Evolutionary conservation across 2,329 filamentous ascomycete genomes (phyloP).

Genomic region (Colletotrichum lupini): DNA sequence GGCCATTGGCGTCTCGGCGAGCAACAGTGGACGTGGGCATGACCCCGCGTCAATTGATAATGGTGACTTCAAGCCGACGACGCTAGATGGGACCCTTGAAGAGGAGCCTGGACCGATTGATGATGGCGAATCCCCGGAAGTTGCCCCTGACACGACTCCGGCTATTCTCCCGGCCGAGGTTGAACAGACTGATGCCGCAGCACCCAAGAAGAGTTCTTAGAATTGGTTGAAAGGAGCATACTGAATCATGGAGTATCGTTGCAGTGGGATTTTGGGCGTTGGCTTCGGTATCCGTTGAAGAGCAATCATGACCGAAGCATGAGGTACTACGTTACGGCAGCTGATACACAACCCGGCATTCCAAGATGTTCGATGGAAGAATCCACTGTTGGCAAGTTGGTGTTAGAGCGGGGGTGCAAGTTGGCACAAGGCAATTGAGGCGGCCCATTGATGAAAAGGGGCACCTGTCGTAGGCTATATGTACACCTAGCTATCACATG

Average conservation of each 20-base stretch:
- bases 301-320: background rate
- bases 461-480: constrained; percentile 29
- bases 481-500: constrained; percentile 34
- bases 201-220: constrained; percentile 17
- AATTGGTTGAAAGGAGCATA: background rate
- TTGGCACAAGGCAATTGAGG: constrained; percentile 15
- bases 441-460: constrained; percentile 1
- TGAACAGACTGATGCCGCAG: constrained; percentile 24
- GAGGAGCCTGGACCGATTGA: constrained; percentile 58
- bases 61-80: constrained; percentile 62
- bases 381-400: background rate
- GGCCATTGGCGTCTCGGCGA: constrained; percentile 69
- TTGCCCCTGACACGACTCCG: constrained; percentile 18
- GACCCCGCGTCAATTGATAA: constrained; percentile 50
- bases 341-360: constrained; percentile 12
- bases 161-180: constrained; percentile 26
- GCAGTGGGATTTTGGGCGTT: background rate
- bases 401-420: background rate
- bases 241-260: background rate
- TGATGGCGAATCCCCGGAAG: constrained; percentile 45
- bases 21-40: constrained; percentile 68
- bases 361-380: constrained; percentile 5
- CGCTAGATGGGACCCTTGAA: constrained; percentile 62
- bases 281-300: background rate
- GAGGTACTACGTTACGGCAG: background rate